These are phyloP conservation scores for Amylostereum chailletii DNA, from an alignment of 1,284 basidiomycete species.

Conservation along the genomic window DNA sequence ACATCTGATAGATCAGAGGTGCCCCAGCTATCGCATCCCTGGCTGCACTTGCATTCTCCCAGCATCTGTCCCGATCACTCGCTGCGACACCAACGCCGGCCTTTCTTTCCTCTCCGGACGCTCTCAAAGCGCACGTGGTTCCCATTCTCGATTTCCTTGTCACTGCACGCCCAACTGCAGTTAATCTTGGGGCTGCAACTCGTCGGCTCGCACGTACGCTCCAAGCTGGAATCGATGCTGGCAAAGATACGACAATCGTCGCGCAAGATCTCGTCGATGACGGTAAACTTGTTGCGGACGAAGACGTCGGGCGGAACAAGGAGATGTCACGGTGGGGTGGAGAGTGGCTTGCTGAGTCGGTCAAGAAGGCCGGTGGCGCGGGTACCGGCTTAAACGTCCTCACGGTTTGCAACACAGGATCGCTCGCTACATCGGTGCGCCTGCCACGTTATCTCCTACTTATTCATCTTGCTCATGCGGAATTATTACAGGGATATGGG, in stretches of 20 bases:
- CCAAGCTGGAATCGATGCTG: conserved; percentile 26
- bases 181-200: conserved; percentile 83
- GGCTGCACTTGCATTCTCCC: conserved; percentile 72
- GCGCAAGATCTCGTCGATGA: conserved; percentile 55
- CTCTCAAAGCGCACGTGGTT: conserved; percentile 43
- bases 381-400: conserved; percentile 63
- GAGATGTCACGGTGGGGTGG: conserved; percentile 77
- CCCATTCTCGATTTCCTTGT: conserved; percentile 65
- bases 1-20: conserved; percentile 63
- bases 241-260: conserved; percentile 37
- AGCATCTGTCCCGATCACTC: conserved; percentile 44
- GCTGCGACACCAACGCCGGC: conserved; percentile 33
- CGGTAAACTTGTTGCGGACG: conserved; percentile 61
- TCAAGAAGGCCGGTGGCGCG: conserved; percentile 37
- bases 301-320: conserved; percentile 80
- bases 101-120: conserved; percentile 38
- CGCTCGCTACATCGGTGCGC: conserved; percentile 81
- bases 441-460: background rate
- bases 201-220: conserved; percentile 55
- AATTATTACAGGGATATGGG: conserved; percentile 68
- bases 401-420: conserved; percentile 95
- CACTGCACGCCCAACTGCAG: conserved; percentile 87
- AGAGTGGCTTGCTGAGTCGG: conserved; percentile 68
- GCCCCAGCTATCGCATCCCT: conserved; percentile 93
- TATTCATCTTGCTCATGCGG: conserved; percentile 6